Conservation (phyloP, 2,329 filamentous ascomycete species). For the Ceratocystis colombiana region DNA sequence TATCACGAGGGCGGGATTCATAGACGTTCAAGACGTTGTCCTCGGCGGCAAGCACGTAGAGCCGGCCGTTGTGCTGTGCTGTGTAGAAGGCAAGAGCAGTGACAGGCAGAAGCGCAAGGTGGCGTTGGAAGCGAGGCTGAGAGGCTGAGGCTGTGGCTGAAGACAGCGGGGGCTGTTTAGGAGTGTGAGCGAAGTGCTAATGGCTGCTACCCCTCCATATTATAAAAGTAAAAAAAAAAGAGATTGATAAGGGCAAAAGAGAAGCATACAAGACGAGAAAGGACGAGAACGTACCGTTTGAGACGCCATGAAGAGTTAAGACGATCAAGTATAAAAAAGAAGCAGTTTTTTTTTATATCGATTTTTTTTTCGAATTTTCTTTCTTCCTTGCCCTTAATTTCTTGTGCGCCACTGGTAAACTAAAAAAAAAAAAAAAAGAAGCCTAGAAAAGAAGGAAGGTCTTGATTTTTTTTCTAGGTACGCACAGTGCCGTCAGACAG, state of each 20-base stretch:
- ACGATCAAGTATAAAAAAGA: neutral
- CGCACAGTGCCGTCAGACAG: neutral
- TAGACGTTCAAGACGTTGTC: constrained; percentile 50
- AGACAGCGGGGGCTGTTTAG: neutral
- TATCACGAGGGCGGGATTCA: constrained; percentile 30
- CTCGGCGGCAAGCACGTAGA: constrained; percentile 49
- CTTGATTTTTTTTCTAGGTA: neutral
- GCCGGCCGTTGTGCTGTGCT: constrained; percentile 28
- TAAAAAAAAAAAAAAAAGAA: neutral
- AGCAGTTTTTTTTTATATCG: too few relatives aligned
- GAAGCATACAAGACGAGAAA: constrained; percentile 22
- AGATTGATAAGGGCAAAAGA: constrained; percentile 17
- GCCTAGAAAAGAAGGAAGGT: too few relatives aligned
- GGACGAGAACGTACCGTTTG: constrained; percentile 6
- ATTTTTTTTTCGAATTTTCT: too few relatives aligned
- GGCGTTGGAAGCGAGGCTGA: constrained; percentile 22
- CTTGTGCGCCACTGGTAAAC: neutral
- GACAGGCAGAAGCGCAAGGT: constrained; percentile 38
- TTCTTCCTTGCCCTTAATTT: too few relatives aligned
- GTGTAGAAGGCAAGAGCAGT: constrained; percentile 49
- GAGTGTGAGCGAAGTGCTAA: neutral
- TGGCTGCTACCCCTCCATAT: neutral
- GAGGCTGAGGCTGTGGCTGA: neutral
- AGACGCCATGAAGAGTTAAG: constrained; percentile 13
- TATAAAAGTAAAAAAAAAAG: constrained; percentile 16